Evolutionary conservation across 2,329 filamentous ascomycete species (phyloP).

Genomic region (Paecilomyces formosus): DNA sequence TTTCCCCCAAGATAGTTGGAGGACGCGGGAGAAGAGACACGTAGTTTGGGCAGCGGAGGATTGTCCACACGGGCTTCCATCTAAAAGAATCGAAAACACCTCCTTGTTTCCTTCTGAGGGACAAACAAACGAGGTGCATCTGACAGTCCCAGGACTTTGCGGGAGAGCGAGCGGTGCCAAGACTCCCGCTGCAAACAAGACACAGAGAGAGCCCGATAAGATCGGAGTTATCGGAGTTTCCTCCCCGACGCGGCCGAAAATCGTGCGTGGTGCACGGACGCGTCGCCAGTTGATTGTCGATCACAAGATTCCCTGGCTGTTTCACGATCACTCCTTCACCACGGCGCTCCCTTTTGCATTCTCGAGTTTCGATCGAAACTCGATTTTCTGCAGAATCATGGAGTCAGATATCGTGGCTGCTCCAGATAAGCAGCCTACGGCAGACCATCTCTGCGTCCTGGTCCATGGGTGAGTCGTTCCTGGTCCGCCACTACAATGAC

Average conservation of each 20-base stretch:
- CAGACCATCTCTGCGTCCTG: slow-evolving; percentile 54
- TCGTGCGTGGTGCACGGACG: background rate
- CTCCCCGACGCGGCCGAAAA: background rate
- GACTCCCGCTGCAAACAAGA: slow-evolving; percentile 8
- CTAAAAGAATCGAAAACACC: background rate
- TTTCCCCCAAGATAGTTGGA: background rate
- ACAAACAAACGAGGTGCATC: background rate
- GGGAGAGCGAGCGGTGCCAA: slow-evolving; percentile 2
- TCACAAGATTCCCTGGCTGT: background rate
- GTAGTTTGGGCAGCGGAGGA: background rate
- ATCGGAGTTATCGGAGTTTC: background rate
- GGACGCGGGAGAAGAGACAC: background rate
- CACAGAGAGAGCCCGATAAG: background rate
- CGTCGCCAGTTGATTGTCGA: background rate
- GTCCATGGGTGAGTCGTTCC: slow-evolving; percentile 48
- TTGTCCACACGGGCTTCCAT: background rate
- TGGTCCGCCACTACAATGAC: slow-evolving; percentile 2
- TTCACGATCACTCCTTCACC: background rate
- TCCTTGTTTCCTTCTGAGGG: background rate
- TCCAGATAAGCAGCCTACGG: slow-evolving; percentile 11
- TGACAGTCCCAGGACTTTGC: background rate
- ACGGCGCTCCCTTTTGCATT: slow-evolving; percentile 17
- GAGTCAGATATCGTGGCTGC: slow-evolving; percentile 6
- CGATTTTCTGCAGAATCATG: slow-evolving; percentile 14
- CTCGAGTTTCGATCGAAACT: slow-evolving; percentile 15